A percentile compares a stretch with the other conserved stretches of the same genome.
Evolutionary conservation across 305 asterid genomes (phyloP).

Genomic region (Andrographis paniculata): DNA sequence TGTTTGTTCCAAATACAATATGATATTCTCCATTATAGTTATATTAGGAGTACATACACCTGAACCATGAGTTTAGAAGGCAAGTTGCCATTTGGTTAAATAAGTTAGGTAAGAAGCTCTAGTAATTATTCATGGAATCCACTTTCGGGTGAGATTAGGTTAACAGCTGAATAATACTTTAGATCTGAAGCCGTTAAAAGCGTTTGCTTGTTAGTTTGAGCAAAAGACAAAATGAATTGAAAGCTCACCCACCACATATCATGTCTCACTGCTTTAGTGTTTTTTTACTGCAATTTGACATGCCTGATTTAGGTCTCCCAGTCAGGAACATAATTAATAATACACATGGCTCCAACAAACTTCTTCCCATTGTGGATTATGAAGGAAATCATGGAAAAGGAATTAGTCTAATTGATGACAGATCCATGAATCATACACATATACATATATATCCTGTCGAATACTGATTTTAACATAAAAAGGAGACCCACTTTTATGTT

Average conservation of each 20-base stretch:
- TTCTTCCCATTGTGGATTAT: background rate
- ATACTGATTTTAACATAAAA: too few relatives aligned
- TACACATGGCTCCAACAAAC: conserved; percentile 17
- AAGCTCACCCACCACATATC: conserved; percentile 30
- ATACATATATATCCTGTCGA: too few relatives aligned
- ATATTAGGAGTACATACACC: too few relatives aligned
- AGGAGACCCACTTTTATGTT: background rate
- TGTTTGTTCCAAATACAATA: too few relatives aligned
- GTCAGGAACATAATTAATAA: conserved; percentile 10
- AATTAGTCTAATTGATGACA: too few relatives aligned
- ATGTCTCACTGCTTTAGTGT: conserved; percentile 6
- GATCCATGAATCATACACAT: too few relatives aligned
- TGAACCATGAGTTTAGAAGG: background rate
- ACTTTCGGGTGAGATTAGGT: conserved; percentile 25
- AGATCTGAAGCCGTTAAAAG: conserved; percentile 10
- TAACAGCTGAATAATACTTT: conserved; percentile 18
- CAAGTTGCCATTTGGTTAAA: background rate
- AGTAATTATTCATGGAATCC: conserved; percentile 1
- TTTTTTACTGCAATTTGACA: conserved; percentile 11
- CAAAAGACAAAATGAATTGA: background rate
- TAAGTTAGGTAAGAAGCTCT: conserved; percentile 6
- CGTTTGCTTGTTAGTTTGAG: conserved; percentile 13
- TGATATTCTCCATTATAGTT: too few relatives aligned
- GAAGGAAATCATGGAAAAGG: background rate
- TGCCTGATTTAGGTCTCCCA: conserved; percentile 12